Conservation (phyloP, 2,329 filamentous ascomycete genomes). For the Penicillium sp. region DNA sequence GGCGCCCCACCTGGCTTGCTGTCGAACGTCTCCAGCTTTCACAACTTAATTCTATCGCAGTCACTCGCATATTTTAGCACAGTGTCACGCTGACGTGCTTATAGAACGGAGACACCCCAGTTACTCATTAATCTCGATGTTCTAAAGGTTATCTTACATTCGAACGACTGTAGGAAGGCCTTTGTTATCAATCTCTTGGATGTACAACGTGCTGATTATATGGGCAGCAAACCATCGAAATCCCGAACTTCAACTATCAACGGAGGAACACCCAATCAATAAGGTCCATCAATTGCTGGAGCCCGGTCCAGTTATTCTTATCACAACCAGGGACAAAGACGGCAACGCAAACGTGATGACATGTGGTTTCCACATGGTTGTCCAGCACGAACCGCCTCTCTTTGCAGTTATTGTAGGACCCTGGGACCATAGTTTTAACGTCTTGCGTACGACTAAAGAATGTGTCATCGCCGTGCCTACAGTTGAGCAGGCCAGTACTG, state of each 20-base stretch:
- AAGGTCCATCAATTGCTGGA: background rate
- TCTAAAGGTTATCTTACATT: no score
- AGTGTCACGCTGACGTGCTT: no score
- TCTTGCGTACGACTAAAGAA: background rate
- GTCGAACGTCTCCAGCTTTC: no score
- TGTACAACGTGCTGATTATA: no score
- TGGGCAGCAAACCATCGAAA: no score
- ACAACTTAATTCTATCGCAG: no score
- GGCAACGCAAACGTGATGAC: background rate
- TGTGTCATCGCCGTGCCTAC: background rate
- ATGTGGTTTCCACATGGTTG: conserved; percentile 1
- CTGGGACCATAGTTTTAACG: background rate
- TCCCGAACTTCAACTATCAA: background rate
- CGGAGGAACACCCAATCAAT: conserved; percentile 4
- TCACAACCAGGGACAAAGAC: background rate
- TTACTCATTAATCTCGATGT: no score
- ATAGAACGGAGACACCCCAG: no score
- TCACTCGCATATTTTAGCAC: no score
- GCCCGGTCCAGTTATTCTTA: background rate
- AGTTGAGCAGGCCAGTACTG: background rate
- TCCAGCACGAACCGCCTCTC: conserved; percentile 5
- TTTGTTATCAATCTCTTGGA: no score
- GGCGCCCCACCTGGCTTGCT: no score
- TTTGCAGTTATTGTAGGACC: conserved; percentile 1
- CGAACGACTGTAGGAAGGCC: no score